A percentile compares a stretch with the other conserved stretches of the same genome.
Conservation (phyloP, 495 filamentous ascomycete genomes). For the Penicillium riverlandense region DNA sequence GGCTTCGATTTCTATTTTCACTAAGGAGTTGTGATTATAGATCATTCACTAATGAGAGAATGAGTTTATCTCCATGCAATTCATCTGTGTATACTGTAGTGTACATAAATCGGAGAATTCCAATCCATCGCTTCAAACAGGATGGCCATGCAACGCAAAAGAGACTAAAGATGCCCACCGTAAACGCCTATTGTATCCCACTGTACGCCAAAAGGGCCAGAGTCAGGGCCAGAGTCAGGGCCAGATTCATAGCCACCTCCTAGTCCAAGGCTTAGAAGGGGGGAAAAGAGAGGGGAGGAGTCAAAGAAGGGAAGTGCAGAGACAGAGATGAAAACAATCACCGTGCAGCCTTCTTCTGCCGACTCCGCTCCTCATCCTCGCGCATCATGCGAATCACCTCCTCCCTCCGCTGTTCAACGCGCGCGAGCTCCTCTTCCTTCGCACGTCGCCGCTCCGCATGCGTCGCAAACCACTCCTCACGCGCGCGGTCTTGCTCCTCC, state of each 20-base stretch:
- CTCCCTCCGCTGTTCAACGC: constrained; percentile 37
- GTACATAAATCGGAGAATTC: constrained; percentile 13
- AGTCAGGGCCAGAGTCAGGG: not conserved
- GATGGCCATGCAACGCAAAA: constrained; percentile 17
- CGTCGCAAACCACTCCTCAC: constrained; percentile 87
- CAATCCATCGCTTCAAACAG: constrained; percentile 8
- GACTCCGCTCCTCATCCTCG: constrained; percentile 39
- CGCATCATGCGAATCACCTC: constrained; percentile 48
- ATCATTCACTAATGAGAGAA: no score
- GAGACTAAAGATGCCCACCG: constrained; percentile 18
- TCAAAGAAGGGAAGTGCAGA: not conserved
- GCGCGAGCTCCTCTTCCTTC: constrained; percentile 51
- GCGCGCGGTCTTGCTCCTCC: constrained; percentile 76
- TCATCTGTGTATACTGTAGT: constrained; percentile 2
- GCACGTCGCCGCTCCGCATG: constrained; percentile 57
- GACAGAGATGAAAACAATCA: constrained; percentile 8
- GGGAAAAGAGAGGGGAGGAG: not conserved
- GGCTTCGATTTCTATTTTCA: no score
- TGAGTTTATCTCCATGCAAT: no score
- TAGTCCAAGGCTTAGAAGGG: not conserved
- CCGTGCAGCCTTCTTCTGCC: constrained; percentile 14
- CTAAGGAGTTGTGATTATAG: no score
- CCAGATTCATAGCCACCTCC: not conserved
- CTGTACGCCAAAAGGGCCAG: constrained; percentile 16
- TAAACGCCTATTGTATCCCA: constrained; percentile 16